These are phyloP conservation scores for Ilyonectria destructans DNA, from an alignment of 2,329 filamentous ascomycete genomes.

Conservation along the genomic window DNA sequence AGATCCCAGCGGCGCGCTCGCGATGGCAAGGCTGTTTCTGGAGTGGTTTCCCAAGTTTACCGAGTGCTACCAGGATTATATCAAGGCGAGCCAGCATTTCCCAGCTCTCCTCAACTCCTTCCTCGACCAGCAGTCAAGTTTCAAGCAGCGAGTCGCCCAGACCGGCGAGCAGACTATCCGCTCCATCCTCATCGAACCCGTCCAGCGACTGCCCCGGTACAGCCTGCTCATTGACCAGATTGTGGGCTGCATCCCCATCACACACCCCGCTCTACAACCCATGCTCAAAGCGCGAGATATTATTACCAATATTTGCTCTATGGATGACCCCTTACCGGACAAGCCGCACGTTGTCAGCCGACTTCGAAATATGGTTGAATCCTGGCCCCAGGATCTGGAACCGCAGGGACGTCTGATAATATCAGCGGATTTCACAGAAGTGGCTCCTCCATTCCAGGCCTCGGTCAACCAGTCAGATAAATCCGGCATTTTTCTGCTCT, in stretches of 20 bases:
- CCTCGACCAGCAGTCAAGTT: constrained; percentile 85
- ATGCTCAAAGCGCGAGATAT: constrained; percentile 94
- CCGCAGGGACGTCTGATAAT: constrained; percentile 85
- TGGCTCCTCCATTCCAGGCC: constrained; percentile 79
- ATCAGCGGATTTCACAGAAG: constrained; percentile 84
- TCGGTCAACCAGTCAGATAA: constrained; percentile 62
- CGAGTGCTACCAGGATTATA: constrained; percentile 93
- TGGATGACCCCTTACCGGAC: constrained; percentile 81
- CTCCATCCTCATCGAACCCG: constrained; percentile 94
- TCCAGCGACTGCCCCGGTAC: constrained; percentile 94
- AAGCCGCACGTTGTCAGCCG: constrained; percentile 83
- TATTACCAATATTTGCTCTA: constrained; percentile 95
- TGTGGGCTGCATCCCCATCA: constrained; percentile 85
- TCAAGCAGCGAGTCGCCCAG: constrained; percentile 84
- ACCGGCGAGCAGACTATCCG: constrained; percentile 92
- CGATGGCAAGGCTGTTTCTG: constrained; percentile 85
- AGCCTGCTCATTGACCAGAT: constrained; percentile 98
- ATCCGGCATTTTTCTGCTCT: constrained; percentile 84
- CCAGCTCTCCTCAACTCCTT: constrained; percentile 86
- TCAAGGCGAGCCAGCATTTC: constrained; percentile 90
- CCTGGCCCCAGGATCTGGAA: constrained; percentile 81
- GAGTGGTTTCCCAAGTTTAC: constrained; percentile 96
- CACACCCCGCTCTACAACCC: constrained; percentile 86
- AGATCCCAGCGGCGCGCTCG: constrained; percentile 84
- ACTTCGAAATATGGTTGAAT: constrained; percentile 82